Percentiles rank a stretch among this genome's conserved stretches.
Conservation (phyloP, 2,329 filamentous ascomycete genomes). For the Cladosporium sphaerospermum region DNA sequence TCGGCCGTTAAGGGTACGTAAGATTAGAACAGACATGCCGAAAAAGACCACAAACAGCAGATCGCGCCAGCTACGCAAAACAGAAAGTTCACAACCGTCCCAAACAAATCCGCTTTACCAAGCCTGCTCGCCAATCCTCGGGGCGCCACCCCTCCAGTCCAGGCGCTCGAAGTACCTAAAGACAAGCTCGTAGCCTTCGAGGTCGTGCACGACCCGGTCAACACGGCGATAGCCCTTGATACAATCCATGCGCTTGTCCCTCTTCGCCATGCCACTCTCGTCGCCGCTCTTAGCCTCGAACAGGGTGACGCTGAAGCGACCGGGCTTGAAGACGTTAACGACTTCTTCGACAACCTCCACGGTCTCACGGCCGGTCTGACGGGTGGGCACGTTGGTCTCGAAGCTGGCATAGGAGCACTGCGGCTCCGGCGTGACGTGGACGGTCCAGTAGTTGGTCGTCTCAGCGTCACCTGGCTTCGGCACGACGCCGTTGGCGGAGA, state of each 20-base stretch:
- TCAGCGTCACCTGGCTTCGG: constrained; percentile 57
- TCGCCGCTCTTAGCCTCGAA: constrained; percentile 75
- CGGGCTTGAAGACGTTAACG: constrained; percentile 90
- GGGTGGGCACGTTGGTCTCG: constrained; percentile 92
- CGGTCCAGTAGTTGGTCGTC: constrained; percentile 85
- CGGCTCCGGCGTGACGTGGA: constrained; percentile 95
- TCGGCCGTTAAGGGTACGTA: too few relatives aligned
- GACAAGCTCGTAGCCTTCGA: constrained; percentile 94
- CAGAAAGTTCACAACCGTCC: too few relatives aligned
- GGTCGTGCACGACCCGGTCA: constrained; percentile 92
- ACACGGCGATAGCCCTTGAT: constrained; percentile 83
- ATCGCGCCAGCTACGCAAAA: too few relatives aligned
- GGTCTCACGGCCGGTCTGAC: constrained; percentile 80
- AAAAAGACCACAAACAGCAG: too few relatives aligned
- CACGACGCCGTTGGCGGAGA: constrained; percentile 93
- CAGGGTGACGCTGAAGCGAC: constrained; percentile 93
- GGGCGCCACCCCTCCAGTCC: constrained; percentile 64
- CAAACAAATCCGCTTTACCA: not conserved
- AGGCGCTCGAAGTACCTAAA: constrained; percentile 95
- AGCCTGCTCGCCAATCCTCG: constrained; percentile 52
- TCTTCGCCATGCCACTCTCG: constrained; percentile 38
- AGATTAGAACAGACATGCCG: too few relatives aligned
- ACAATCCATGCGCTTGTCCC: constrained; percentile 57
- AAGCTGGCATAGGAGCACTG: constrained; percentile 97
- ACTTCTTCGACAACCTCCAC: constrained; percentile 89